Evolutionary conservation across 2,329 filamentous ascomycete genomes (phyloP), one percentile per base, ranked within the genome.

Genomic region (Fusarium sp.): DNA sequence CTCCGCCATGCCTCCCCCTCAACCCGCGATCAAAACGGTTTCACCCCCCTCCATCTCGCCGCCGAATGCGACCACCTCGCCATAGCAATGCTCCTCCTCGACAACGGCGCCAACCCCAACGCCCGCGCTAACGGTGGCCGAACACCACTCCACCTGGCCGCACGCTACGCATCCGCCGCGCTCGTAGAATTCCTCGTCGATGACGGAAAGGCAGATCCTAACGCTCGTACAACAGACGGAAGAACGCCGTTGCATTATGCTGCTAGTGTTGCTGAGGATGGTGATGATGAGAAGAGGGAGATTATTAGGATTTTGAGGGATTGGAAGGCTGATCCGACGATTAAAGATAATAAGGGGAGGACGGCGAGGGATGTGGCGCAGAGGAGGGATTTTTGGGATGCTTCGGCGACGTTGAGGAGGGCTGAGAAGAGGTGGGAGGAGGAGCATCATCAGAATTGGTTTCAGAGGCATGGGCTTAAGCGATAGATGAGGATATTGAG

Each of bases 361-460:
- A 77, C 77, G 45, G 57, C 78, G 49, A 67, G 78, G 35, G 78
- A 80, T 57, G 53, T 78, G n/a, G 78, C 78, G 18, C 77, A 80
- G 70, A 78, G 67, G 57, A 73, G 78, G 45, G 77, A 79, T 9
- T 73, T 73, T 17, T 80, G 78, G 77, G 78, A 80, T 58, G 78
- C 75, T 17, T 77, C 78, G 44, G 64, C 77, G 12, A 80, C 78
- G 17, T 33, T 80, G 64, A 71, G 78, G n/a, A 70, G 78, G 53
- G 78, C 78, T 0, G 78, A 80, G 72, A 76, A 78, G 64, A 75
- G 59, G n/a, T 80, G 78, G 78, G 76, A 79, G 49, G 78, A 78
- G 35, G 75, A 75, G 7, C 78, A 78, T 60, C 73, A 70, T n/a
- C 73, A 72, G 50, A 71, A 60, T 37, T 78, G 77, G 76, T 68